phyloP scores from a whole-genome alignment of 805 yeast species.

The Ascoidea rubescens region DNA sequence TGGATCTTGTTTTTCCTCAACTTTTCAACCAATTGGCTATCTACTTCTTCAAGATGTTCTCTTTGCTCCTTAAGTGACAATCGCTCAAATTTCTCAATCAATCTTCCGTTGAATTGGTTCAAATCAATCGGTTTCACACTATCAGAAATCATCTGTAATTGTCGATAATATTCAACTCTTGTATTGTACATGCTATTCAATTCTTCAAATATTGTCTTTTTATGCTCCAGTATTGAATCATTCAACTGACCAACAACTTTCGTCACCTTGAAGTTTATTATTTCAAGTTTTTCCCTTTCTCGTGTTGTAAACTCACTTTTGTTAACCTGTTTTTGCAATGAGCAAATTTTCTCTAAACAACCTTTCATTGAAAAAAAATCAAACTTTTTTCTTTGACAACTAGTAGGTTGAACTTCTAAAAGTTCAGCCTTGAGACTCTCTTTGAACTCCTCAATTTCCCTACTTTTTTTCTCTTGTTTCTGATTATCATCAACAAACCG shows the following conservation, averaged over 20 bases:
- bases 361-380: slow-evolving; percentile 1
- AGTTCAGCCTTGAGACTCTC: slow-evolving; percentile 1
- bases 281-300: slow-evolving; percentile 3
- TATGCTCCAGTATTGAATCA: slow-evolving; percentile 23
- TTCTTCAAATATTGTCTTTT: slow-evolving; percentile 33
- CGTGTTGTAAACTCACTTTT: neutral
- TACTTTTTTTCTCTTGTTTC: slow-evolving; percentile 11
- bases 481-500: neutral
- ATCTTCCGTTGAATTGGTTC: slow-evolving; percentile 13
- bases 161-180: slow-evolving; percentile 72
- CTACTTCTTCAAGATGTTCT: neutral
- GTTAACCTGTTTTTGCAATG: neutral
- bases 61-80: neutral
- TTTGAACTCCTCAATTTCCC: slow-evolving; percentile 12
- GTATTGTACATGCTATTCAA: slow-evolving; percentile 60
- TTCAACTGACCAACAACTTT: slow-evolving; percentile 29
- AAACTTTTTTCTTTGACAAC: slow-evolving; percentile 4
- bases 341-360: neutral
- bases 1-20: slow-evolving; percentile 11
- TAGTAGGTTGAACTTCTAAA: slow-evolving; percentile 2
- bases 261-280: slow-evolving; percentile 13
- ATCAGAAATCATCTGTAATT: slow-evolving; percentile 78
- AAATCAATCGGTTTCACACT: slow-evolving; percentile 43
- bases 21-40: slow-evolving; percentile 7
- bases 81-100: slow-evolving; percentile 11